phyloP scores from a whole-genome alignment of 495 filamentous ascomycete genomes.

The Lasiosphaeris hirsuta region DNA sequence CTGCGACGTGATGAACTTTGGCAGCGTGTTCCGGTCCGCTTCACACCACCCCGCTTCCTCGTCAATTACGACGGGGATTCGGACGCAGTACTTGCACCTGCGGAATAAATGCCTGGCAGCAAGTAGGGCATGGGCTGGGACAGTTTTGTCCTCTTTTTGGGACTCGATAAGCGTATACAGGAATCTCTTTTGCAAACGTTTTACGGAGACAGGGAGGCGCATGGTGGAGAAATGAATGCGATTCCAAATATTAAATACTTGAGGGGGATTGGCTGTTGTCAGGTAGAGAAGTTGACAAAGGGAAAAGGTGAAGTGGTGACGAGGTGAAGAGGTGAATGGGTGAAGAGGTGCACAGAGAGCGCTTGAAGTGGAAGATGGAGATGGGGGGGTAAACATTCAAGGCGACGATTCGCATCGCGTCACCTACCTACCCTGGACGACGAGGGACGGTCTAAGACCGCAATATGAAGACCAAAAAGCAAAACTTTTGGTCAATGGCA shows the following conservation, averaged over 20 bases:
- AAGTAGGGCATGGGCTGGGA: no score
- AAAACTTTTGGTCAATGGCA: slow-evolving; percentile 11
- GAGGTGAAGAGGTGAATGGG: background rate
- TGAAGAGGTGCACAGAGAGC: background rate
- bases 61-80: background rate
- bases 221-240: no score
- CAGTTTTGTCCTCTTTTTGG: no score
- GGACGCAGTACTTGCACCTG: no score
- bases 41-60: background rate
- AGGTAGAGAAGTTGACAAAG: background rate
- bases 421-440: no score
- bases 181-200: no score
- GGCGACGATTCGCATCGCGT: no score
- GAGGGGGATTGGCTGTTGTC: no score
- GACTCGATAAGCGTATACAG: no score
- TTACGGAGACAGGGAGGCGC: no score
- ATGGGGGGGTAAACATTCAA: background rate
- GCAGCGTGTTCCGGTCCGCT: slow-evolving; percentile 3
- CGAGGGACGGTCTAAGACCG: background rate
- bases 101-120: no score
- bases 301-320: background rate
- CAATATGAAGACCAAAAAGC: slow-evolving; percentile 12
- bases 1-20: slow-evolving; percentile 35
- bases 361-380: background rate
- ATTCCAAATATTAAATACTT: no score